Evolutionary conservation across 208 protist species (phyloP).

Genomic region (Acanthamoeba sp.): DNA sequence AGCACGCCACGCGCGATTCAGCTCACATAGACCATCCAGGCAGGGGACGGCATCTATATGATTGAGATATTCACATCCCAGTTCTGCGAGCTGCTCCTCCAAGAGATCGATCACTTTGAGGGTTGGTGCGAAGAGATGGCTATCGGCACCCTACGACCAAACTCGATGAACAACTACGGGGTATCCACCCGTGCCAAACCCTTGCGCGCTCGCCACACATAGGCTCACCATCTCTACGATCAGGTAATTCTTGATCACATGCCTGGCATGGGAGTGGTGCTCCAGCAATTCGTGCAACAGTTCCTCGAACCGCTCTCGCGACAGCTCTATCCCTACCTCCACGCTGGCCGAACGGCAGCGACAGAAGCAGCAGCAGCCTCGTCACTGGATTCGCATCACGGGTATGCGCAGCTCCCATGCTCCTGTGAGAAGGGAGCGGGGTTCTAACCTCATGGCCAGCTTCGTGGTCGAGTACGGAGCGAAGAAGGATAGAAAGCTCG

Average conservation of each 20-base stretch:
- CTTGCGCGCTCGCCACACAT: constrained; percentile 21
- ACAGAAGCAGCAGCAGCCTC: not conserved
- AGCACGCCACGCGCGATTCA: not conserved
- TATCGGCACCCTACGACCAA: constrained; percentile 77
- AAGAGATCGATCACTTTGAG: constrained; percentile 82
- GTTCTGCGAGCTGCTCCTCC: constrained; percentile 77
- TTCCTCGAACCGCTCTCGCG: constrained; percentile 3
- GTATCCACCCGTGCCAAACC: constrained; percentile 75
- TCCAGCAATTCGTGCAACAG: constrained; percentile 35
- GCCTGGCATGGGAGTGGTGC: not conserved
- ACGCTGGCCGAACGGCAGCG: not conserved
- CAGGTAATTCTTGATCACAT: not conserved
- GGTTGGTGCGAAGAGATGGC: not conserved
- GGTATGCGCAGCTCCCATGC: too few relatives aligned
- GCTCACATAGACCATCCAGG: not conserved
- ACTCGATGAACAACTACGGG: constrained; percentile 87
- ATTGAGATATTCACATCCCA: constrained; percentile 78
- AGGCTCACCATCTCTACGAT: not conserved
- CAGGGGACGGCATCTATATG: constrained; percentile 67
- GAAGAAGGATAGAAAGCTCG: constrained; percentile 78
- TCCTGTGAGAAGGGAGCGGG: not conserved
- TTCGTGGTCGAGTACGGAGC: constrained; percentile 84
- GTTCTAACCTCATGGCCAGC: constrained; percentile 63
- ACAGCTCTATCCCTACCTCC: not conserved
- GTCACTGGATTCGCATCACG: not conserved